These are phyloP conservation scores for Verticillium nonalfalfae DNA, from an alignment of 2,329 filamentous ascomycete species.

Conservation along the genomic window DNA sequence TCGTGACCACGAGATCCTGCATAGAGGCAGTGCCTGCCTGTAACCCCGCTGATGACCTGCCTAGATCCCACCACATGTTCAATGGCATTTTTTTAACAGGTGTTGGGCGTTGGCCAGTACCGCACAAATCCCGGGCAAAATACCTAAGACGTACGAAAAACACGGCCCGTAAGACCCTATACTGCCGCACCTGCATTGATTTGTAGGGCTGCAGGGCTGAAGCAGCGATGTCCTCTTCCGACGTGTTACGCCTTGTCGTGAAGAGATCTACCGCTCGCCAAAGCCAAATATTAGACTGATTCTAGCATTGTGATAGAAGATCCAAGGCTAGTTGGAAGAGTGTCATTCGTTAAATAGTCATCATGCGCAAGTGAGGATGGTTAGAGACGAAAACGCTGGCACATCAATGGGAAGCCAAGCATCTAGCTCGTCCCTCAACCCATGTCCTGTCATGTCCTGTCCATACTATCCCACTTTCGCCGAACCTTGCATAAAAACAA, in stretches of 20 bases:
- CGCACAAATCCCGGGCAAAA: not conserved
- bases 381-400: conserved; percentile 6
- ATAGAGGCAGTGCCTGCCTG: not conserved
- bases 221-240: not conserved
- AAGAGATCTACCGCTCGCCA: not conserved
- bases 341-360: conserved; percentile 9
- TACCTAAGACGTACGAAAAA: too few species aligned
- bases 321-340: conserved; percentile 1
- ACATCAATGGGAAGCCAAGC: not conserved
- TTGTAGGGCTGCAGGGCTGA: not conserved
- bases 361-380: conserved; percentile 5
- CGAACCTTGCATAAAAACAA: not conserved
- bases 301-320: not conserved
- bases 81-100: too few species aligned
- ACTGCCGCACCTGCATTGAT: not conserved
- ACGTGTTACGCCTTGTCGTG: not conserved
- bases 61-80: not conserved
- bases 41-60: not conserved
- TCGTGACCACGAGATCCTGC: not conserved
- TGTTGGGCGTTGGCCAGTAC: too few species aligned
- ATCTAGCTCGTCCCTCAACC: not conserved
- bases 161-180: not conserved
- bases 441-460: not conserved
- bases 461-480: not conserved
- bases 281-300: not conserved